Evolutionary conservation across 1,284 basidiomycete species (phyloP), one percentile per base, ranked within the genome.

Genomic region (Moniliella sp.): DNA sequence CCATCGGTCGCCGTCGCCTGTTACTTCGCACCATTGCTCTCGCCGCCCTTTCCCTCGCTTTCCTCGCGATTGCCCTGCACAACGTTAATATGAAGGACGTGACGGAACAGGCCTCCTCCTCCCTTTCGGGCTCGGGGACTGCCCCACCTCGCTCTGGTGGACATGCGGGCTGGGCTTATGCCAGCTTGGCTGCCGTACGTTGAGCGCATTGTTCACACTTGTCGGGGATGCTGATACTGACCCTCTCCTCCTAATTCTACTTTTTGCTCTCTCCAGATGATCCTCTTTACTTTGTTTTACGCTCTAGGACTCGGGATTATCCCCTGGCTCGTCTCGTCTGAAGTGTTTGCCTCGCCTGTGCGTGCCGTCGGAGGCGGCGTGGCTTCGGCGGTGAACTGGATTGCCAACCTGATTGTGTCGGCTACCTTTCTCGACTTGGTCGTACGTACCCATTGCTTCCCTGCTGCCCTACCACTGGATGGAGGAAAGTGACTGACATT

Each of bases 251-350:
- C 28, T 10, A 25, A 9, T 16, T 7, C 29, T 12, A 15, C 19
- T n/a, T 15, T 17, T 10, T 13, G 11, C 7, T 23, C 21, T 11
- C 4, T 34, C 0, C 37, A 32, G 12, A 46, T 50, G 43, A 35
- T 50, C 27, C 18, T 43, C 1, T 42, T 44, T 25, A 45, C 42
- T 13, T 40, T 49, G 13, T 40, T 26, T 31, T 54, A 51, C 18
- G 49, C 51, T 2, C 40, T 54, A 8, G 50, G 50, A 2, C 27
- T 49, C 3, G 50, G 50, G 3, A 48, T 50, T 15, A 33, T 53
- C 0, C 50, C 50, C 18, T 54, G 50, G 50, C 36, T 54, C 5
- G 35, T 54, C 10, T 45, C 48, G 32, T 39, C 46, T 4, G 50
- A 54, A 18, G 40, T 47, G 26, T 48, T 53, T 11, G 36, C 43